phyloP scores from a whole-genome alignment of 2,329 filamentous ascomycete species.

The Fusarium kyushuense region DNA sequence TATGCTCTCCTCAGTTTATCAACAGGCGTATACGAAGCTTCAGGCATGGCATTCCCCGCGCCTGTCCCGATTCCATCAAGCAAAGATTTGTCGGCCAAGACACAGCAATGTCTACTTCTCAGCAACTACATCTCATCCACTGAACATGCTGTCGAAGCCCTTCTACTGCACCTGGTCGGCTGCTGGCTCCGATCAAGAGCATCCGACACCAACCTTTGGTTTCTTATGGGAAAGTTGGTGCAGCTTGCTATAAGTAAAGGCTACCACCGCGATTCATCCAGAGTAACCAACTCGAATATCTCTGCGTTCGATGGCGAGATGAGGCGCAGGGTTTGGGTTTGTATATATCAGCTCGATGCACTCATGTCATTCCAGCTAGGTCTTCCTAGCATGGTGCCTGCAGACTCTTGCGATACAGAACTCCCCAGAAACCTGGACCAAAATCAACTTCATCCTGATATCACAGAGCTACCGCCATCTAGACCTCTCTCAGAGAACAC shows the following conservation, averaged over 20 bases:
- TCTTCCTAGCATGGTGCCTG: constrained; percentile 60
- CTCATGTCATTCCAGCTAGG: constrained; percentile 62
- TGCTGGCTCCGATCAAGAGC: constrained; percentile 49
- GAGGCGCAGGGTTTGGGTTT: constrained; percentile 61
- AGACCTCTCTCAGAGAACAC: constrained; percentile 38
- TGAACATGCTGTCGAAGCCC: constrained; percentile 58
- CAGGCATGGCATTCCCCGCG: constrained; percentile 35
- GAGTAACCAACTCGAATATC: constrained; percentile 50
- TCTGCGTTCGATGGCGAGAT: constrained; percentile 62
- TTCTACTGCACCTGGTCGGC: constrained; percentile 56
- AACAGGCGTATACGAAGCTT: constrained; percentile 48
- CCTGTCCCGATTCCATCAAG: constrained; percentile 35
- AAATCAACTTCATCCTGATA: constrained; percentile 30
- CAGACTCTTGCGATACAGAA: constrained; percentile 38
- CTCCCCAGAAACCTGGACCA: constrained; percentile 41
- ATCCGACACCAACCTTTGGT: constrained; percentile 57
- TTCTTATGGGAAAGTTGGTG: constrained; percentile 57
- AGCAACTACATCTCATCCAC: constrained; percentile 58
- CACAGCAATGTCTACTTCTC: constrained; percentile 58
- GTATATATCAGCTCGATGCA: constrained; percentile 58
- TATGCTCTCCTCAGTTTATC: constrained; percentile 58
- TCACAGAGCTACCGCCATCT: constrained; percentile 26
- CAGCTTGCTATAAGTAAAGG: constrained; percentile 62
- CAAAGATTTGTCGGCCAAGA: constrained; percentile 42
- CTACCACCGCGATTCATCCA: constrained; percentile 60